Evolutionary conservation across 441 rosid genomes (phyloP).

Genomic region (Bruguiera hainesii): DNA sequence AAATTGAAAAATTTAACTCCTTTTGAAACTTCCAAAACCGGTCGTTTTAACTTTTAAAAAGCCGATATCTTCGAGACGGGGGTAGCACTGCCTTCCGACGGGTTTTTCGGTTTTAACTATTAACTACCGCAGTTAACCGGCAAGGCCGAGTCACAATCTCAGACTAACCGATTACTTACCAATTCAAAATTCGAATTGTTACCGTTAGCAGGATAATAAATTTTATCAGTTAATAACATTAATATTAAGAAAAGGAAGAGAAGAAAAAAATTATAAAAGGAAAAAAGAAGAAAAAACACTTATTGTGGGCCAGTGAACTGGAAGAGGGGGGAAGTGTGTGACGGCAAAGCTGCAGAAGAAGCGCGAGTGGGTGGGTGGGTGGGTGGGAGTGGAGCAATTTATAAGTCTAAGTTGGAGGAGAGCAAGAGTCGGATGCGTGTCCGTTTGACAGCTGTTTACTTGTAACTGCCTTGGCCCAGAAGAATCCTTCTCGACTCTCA

Average conservation of each 20-base stretch:
- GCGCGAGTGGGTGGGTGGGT: not conserved
- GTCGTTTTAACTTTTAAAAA: constrained; percentile 15
- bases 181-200: not conserved
- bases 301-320: too few relatives aligned
- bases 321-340: too few relatives aligned
- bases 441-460: constrained; percentile 52
- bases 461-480: constrained; percentile 58
- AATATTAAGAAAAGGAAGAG: not conserved
- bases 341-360: too few relatives aligned
- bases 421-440: constrained; percentile 45
- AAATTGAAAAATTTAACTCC: not conserved
- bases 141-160: not conserved
- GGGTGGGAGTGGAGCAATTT: constrained; percentile 8
- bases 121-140: not conserved
- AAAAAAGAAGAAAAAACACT: too few relatives aligned
- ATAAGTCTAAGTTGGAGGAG: constrained; percentile 34
- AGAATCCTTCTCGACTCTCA: constrained; percentile 36
- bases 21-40: constrained; percentile 30
- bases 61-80: constrained; percentile 6
- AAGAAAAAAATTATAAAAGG: not conserved
- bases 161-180: not conserved
- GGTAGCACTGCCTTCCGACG: not conserved
- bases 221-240: not conserved
- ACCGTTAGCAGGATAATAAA: not conserved
- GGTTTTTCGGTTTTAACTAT: not conserved